Percentiles rank a stretch among this genome's conserved stretches.
Conservation (phyloP, 139 green algal genomes). For the Coelastrella sp. region DNA sequence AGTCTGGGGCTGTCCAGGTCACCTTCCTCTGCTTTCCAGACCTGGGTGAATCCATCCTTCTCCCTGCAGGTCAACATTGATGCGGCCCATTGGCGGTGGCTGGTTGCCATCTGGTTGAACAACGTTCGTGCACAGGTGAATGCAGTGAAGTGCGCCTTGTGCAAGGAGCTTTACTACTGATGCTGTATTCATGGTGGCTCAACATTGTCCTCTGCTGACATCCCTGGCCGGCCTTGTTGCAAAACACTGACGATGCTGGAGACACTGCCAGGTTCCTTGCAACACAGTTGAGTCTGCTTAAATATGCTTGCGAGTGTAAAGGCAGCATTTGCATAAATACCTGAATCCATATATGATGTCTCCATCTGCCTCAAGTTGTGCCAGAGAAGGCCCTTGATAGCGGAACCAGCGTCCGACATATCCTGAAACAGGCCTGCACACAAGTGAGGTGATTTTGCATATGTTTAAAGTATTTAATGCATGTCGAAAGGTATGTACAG, state of each 20-base stretch:
- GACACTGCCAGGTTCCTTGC: not conserved
- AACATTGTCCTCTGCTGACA: too few relatives aligned
- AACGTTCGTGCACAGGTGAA: too few relatives aligned
- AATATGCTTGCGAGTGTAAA: not conserved
- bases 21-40: constrained; percentile 44
- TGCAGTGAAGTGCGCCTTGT: not conserved
- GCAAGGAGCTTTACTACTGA: too few relatives aligned
- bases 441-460: not conserved
- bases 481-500: too few relatives aligned
- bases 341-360: constrained; percentile 49
- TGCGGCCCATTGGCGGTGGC: too few relatives aligned
- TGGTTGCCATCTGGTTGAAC: too few relatives aligned
- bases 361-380: constrained; percentile 15
- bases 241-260: not conserved
- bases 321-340: not conserved
- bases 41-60: constrained; percentile 11
- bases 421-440: not conserved
- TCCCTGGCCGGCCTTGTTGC: too few relatives aligned
- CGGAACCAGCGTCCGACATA: constrained; percentile 27
- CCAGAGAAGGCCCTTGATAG: constrained; percentile 14
- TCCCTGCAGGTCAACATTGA: not conserved
- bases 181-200: too few relatives aligned
- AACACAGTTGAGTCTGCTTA: not conserved
- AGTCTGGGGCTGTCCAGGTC: constrained; percentile 7
- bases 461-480: not conserved